phyloP scores from a whole-genome alignment of 768 basidiomycete genomes.

The Mycena maculata region DNA sequence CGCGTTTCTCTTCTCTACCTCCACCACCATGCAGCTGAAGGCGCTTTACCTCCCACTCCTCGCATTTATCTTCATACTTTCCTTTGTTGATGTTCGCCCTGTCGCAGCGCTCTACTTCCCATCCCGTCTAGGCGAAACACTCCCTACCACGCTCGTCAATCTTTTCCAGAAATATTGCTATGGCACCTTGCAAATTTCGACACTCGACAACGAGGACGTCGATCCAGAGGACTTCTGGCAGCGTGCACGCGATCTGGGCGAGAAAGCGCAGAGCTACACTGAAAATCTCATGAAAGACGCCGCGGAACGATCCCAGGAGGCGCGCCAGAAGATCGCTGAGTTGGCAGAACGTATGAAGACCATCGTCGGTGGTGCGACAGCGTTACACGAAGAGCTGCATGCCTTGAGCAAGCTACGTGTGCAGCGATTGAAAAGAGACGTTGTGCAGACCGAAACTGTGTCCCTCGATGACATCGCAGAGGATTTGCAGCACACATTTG shows the following conservation, averaged over 20 bases:
- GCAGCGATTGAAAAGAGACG: background rate
- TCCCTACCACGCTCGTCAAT: background rate
- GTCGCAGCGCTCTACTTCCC: conserved; percentile 10
- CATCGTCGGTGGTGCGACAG: conserved; percentile 34
- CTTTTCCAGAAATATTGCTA: background rate
- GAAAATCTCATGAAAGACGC: conserved; percentile 34
- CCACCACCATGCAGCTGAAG: conserved; percentile 20
- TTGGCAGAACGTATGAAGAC: conserved; percentile 36
- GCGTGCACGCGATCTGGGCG: conserved; percentile 23
- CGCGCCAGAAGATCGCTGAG: conserved; percentile 35
- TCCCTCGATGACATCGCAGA: conserved; percentile 29
- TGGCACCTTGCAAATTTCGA: background rate
- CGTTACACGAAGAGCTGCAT: conserved; percentile 27
- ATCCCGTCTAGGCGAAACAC: background rate
- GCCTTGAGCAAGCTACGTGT: background rate
- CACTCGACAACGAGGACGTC: background rate
- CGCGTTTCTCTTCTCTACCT: background rate
- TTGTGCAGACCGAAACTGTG: background rate
- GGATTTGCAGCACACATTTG: conserved; percentile 37
- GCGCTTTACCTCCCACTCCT: conserved; percentile 2
- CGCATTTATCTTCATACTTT: background rate
- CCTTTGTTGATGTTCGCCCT: background rate
- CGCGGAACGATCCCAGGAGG: conserved; percentile 25
- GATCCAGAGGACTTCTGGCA: conserved; percentile 26
- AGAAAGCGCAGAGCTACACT: conserved; percentile 30